Base-by-base conservation (phyloP, 176 grass and related monocot genomes). In the Paspalum vaginatum region DNA sequence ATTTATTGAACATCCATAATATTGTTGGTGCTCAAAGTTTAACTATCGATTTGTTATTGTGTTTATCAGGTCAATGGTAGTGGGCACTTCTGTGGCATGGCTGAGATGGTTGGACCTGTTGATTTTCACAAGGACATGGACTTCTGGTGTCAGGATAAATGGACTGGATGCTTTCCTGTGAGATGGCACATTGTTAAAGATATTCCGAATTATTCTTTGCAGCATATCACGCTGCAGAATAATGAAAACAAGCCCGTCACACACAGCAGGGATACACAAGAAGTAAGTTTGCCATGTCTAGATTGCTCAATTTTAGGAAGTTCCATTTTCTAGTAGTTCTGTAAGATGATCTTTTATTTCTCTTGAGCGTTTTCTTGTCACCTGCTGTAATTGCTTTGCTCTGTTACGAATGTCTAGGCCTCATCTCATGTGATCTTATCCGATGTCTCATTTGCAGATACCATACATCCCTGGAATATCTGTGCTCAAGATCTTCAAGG, bases 101-200 rank as follows among this genome's bases (percentile, higher is more conserved):
- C 96, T 17, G 92, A 95, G 84, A 99, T 99, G 96, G 78, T 93
- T 76, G 88, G 92, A 39, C 88, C 84, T 72, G 92, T 99, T 4
- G 86, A 99, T 84, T 99, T 98, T 68, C 84, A 92, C 15, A 95
- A 87, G 71, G 87, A 88, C 79, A 92, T 98, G 95, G 93, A 99
- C 72, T 87, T 99, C 64, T 99, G 92, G 96, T 93, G 85, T 85
- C 92, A 95, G 72, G 92, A 98, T 87, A 98, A 98, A 81, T 98
- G 96, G 94, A 87, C 83, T 5, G 94, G 94, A 45, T 90, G 89
- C 76, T 97, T 97, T 82, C 87, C 79, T 79, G 89, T 97, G 45
- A 97, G 87, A 85, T 98, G 96, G 96, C 96, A 93, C 72, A 98
- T 98, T 8, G 52, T 98, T 55, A 98, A 98, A 86, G 96, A 98